A percentile compares a stretch with the other conserved stretches of the same genome.
These are phyloP conservation scores for Fusarium vanettenii DNA, from an alignment of 2,329 filamentous ascomycete genomes.

Conservation along the genomic window DNA sequence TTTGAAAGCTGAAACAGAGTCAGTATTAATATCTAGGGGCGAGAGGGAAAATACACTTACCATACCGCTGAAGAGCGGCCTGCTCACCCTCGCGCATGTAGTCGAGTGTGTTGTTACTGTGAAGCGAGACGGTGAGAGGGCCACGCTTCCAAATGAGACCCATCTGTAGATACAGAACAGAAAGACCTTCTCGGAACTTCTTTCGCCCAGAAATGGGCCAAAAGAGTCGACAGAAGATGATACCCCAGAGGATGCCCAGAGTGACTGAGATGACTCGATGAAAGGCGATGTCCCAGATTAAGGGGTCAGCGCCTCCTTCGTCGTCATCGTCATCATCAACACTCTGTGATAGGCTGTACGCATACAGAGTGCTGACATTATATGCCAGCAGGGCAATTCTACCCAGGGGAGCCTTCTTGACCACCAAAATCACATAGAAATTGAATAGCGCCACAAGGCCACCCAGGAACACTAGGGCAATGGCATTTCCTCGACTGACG, in stretches of 20 bases:
- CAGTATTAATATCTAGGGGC: not conserved
- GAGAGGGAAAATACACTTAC: constrained; percentile 39
- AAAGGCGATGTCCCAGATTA: constrained; percentile 87
- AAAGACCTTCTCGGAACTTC: constrained; percentile 90
- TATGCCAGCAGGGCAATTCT: constrained; percentile 96
- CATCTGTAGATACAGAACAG: constrained; percentile 93
- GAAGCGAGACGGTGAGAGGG: constrained; percentile 79
- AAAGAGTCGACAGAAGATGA: constrained; percentile 87
- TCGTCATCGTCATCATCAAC: constrained; percentile 88
- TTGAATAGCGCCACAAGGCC: constrained; percentile 84
- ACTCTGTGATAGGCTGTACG: constrained; percentile 85
- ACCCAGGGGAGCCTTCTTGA: constrained; percentile 88
- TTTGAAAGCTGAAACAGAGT: constrained; percentile 62
- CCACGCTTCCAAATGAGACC: constrained; percentile 96
- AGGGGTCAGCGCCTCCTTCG: constrained; percentile 84
- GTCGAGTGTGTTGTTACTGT: constrained; percentile 66
- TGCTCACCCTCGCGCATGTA: constrained; percentile 94
- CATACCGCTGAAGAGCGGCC: constrained; percentile 84
- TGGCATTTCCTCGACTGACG: constrained; percentile 77
- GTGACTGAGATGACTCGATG: constrained; percentile 91
- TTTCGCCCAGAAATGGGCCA: constrained; percentile 93
- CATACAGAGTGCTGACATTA: constrained; percentile 94
- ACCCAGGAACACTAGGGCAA: constrained; percentile 82
- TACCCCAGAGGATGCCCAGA: constrained; percentile 89
- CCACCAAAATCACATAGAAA: constrained; percentile 89